Percentiles rank a stretch among this genome's conserved stretches.
Evolutionary conservation across 2,329 filamentous ascomycete genomes (phyloP).

Genomic region (Aspergillus pseudoviridinutans): DNA sequence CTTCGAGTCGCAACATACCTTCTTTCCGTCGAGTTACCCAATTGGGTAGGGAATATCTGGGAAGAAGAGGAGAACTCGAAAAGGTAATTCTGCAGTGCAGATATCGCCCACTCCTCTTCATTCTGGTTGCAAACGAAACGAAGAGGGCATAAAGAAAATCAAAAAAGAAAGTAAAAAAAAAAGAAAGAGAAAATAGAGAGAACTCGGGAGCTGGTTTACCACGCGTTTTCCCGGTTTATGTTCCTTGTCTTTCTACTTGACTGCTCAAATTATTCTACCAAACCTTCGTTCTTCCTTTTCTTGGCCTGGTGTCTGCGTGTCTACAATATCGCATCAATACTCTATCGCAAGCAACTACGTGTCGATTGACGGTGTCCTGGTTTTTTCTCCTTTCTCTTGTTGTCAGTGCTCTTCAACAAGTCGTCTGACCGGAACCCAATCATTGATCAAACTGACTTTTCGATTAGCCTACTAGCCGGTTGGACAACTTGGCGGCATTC

Average conservation of each 20-base stretch:
- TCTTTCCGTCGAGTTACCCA: constrained; percentile 18
- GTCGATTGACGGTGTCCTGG: not conserved
- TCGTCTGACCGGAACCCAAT: not conserved
- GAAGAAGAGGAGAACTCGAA: constrained; percentile 16
- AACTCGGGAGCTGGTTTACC: not conserved
- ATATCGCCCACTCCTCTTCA: not conserved
- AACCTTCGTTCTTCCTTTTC: no score
- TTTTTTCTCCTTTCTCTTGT: not conserved
- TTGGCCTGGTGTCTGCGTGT: not conserved
- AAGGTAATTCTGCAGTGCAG: constrained; percentile 11
- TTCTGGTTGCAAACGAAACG: constrained; percentile 6
- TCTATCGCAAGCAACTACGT: not conserved
- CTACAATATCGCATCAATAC: not conserved
- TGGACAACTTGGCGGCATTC: not conserved
- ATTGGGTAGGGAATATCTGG: constrained; percentile 19
- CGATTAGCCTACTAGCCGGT: not conserved
- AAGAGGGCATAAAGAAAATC: constrained; percentile 12
- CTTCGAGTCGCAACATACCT: constrained; percentile 15
- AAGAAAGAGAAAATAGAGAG: constrained; percentile 1
- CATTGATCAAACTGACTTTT: not conserved
- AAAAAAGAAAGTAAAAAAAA: constrained; percentile 5
- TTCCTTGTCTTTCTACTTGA: not conserved
- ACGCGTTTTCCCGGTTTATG: not conserved
- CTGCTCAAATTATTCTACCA: not conserved
- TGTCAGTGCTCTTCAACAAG: not conserved